These are phyloP conservation scores for Fusarium xyrophilum DNA, from an alignment of 2,329 filamentous ascomycete genomes.

Conservation along the genomic window DNA sequence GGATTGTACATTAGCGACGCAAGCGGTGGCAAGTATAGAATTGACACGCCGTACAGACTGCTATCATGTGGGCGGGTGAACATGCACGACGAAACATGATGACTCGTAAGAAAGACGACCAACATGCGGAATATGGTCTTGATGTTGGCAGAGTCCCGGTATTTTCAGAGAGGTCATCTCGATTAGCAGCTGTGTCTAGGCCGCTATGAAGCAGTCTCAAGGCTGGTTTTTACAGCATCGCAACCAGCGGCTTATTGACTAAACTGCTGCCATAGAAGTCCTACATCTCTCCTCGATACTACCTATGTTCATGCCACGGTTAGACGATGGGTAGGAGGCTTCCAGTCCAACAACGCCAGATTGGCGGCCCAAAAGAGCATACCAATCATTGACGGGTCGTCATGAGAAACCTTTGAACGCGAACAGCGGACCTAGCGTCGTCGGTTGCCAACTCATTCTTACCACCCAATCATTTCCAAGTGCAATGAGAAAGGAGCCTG, in stretches of 20 bases:
- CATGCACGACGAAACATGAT: too few species aligned
- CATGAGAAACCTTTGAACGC: too few species aligned
- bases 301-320: fast-evolving
- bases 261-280: not conserved
- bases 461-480: too few species aligned
- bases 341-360: not conserved
- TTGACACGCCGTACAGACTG: not conserved
- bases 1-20: not conserved
- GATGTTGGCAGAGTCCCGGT: not conserved
- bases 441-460: not conserved
- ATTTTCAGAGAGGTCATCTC: not conserved
- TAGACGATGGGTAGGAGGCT: not conserved
- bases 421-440: too few species aligned
- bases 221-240: fast-evolving
- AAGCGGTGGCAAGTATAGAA: not conserved
- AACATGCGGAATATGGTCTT: not conserved
- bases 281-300: not conserved
- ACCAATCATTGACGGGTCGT: not conserved
- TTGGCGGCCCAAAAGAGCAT: not conserved
- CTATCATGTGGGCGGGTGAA: not conserved
- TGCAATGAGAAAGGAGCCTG: not conserved
- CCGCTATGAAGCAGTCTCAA: not conserved
- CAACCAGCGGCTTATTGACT: not conserved
- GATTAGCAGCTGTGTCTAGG: not conserved
- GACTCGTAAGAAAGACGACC: not conserved